Evolutionary conservation across 2,329 filamentous ascomycete species (phyloP), one percentile per base, ranked within the genome.

Genomic region (Diaporthe helianthi): DNA sequence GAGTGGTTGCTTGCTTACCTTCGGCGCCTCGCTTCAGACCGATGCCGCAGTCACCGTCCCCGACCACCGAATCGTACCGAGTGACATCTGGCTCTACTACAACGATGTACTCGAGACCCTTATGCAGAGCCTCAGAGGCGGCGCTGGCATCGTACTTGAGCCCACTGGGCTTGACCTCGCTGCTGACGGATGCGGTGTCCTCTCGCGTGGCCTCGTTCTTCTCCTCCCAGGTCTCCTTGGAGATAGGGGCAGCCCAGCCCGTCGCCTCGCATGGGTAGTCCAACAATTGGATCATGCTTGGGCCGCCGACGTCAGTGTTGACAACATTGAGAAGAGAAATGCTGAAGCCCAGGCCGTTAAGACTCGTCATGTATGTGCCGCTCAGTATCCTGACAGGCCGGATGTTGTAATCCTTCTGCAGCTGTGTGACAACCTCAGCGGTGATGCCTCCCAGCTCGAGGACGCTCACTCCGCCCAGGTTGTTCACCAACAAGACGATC

Each of bases 1-100:
- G 31, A 46, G 33, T 7, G 19, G 3, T 68, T 69, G 33, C 24
- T 15, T 26, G 75, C 80, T 78, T 79, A 86, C 84, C 88, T 84
- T 97, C 91, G n/a, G 94, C 93, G 60, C 94, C 94, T 71, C 93
- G 89, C 82, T 93, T 93, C 71, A 97, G 83, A 6, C 93, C 93
- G 69, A 93, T 92, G 12, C 94, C 94, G 76, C 94, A 97, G 80
- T 97, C 94, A 55, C 94, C 94, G 76, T 97, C 94, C 51, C 94
- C 94, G 29, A 97, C 93, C 15, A 96, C 88, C 0, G 93, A 97
- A 76, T 93, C 92, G 75, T 89, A 93, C 61, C 83, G 86, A 0
- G 92, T 93, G 63, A 93, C 85, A 63, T 92, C 89, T 1, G 91
- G 89, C 77, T 94, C 92, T 1, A 85, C 90, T 0, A 82, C 84